Evolutionary conservation across 2,329 filamentous ascomycete species (phyloP).

Genomic region (Colletotrichum melonis): DNA sequence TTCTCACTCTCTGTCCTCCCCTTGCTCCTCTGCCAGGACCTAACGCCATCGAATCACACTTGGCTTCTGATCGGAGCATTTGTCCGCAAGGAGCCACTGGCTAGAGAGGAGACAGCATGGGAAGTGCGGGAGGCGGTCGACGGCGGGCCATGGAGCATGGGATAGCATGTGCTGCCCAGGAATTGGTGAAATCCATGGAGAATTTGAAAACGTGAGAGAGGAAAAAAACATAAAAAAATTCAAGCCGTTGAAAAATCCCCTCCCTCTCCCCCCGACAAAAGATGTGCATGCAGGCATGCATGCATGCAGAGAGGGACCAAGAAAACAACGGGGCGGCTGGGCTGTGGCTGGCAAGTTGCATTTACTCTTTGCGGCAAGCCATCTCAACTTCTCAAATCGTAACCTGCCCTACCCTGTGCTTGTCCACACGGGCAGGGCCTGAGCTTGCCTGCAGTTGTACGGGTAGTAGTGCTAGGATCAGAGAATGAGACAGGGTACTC

Average conservation of each 20-base stretch:
- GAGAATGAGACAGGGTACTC: background rate
- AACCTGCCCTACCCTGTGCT: conserved; percentile 10
- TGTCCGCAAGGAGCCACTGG: conserved; percentile 11
- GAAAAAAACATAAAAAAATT: background rate
- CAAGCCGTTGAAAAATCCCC: background rate
- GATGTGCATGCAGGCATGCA: conserved; percentile 4
- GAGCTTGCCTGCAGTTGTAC: conserved; percentile 1
- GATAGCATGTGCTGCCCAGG: conserved; percentile 8
- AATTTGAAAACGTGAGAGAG: background rate
- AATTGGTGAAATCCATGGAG: conserved; percentile 23
- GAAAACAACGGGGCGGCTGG: conserved; percentile 23
- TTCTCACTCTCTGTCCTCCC: background rate
- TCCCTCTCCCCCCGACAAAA: background rate
- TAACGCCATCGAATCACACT: conserved; percentile 27
- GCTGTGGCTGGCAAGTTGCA: conserved; percentile 22
- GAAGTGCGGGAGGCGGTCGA: conserved; percentile 12
- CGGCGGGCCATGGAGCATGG: background rate
- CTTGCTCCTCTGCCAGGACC: conserved; percentile 11
- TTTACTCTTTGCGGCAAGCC: background rate
- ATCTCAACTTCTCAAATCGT: conserved; percentile 5
- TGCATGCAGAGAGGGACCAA: background rate
- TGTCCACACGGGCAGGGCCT: conserved; percentile 1
- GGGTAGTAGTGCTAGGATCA: background rate
- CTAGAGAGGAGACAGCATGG: background rate
- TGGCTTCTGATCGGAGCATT: conserved; percentile 13